These are phyloP conservation scores for Nemania sp. DNA, from an alignment of 2,329 filamentous ascomycete species.

Conservation along the genomic window DNA sequence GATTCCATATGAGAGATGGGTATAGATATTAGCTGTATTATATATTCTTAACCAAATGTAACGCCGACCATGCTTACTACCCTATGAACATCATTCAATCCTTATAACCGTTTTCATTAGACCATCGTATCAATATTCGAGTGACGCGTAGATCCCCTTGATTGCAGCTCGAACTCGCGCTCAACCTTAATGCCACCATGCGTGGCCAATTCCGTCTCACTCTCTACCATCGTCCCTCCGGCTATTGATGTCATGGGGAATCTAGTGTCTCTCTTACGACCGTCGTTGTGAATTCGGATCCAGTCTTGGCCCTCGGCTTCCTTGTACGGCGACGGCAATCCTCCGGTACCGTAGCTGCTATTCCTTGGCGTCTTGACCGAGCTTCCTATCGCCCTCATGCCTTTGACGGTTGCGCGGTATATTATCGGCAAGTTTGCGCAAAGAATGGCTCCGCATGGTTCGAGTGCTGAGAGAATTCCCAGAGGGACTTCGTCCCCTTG, in stretches of 20 bases:
- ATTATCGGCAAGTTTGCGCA: constrained; percentile 36
- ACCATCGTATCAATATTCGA: neutral
- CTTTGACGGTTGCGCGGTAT: constrained; percentile 42
- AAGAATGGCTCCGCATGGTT: constrained; percentile 35
- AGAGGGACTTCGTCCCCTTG: constrained; percentile 33
- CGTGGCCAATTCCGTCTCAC: constrained; percentile 1
- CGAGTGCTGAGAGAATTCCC: constrained; percentile 35
- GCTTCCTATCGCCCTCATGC: constrained; percentile 14
- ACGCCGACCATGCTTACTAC: constrained; percentile 1
- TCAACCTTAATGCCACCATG: constrained; percentile 8
- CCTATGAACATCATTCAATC: neutral
- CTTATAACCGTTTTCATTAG: neutral
- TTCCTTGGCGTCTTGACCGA: constrained; percentile 11
- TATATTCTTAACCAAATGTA: too few relatives aligned
- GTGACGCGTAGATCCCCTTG: neutral
- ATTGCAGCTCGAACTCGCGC: constrained; percentile 15
- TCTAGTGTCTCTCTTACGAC: neutral
- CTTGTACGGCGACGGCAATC: neutral
- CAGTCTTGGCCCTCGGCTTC: constrained; percentile 24
- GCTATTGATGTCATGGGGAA: neutral
- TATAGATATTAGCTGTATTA: too few relatives aligned
- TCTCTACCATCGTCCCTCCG: neutral
- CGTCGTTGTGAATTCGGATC: constrained; percentile 22
- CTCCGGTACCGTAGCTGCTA: constrained; percentile 6
- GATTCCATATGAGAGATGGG: too few relatives aligned